Base-by-base conservation (phyloP, 306 rosid species). In the Malus asiatica region DNA sequence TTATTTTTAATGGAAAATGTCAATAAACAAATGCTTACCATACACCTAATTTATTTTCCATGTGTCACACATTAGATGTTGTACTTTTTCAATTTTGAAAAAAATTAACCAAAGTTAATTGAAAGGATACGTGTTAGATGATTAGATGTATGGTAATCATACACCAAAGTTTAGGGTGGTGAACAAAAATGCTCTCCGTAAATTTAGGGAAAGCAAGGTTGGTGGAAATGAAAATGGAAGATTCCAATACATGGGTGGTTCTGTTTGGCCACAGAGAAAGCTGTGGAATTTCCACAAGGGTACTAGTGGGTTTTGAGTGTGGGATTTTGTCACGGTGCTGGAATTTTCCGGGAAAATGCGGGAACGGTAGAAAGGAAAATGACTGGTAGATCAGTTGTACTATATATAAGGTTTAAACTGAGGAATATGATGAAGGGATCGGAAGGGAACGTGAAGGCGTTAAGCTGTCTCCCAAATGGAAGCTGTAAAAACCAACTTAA, bases 381-480 rank as follows among this genome's bases (percentile, higher is more conserved):
- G 53, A 68, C 75, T 74, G 74, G 46, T 60, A 53, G 42, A 55
- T 35, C 8, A 12, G 20, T 14, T 13, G 44, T 16, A 30, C n/a
- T 63, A 16, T 18, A 46, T 1, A 64, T 9, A n/a, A 22, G 33
- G 33, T 46, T 32, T 25, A 19, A 35, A 71, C 48, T 30, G 45
- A 12, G 46, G 46, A 71, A 46, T 48, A 79, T n/a, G 33, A 53
- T 23, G 30, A 62, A 58, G 59, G 71, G 45, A 30, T 60, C 19
- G 66, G 32, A 25, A 40, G 72, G 38, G 63, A 70, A 67, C 57
- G 66, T 70, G 61, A 76, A 60, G 82, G 75, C 81, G 84, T 85
- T 58, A 83, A 84, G 83, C 72, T 89, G 92, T 91, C 94, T 84
- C 92, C 94, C 76, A 48, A 58, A 48, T 75, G 91, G 91, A 80